Conservation (phyloP, 768 basidiomycete species). For the Pisolithus microcarpus region DNA sequence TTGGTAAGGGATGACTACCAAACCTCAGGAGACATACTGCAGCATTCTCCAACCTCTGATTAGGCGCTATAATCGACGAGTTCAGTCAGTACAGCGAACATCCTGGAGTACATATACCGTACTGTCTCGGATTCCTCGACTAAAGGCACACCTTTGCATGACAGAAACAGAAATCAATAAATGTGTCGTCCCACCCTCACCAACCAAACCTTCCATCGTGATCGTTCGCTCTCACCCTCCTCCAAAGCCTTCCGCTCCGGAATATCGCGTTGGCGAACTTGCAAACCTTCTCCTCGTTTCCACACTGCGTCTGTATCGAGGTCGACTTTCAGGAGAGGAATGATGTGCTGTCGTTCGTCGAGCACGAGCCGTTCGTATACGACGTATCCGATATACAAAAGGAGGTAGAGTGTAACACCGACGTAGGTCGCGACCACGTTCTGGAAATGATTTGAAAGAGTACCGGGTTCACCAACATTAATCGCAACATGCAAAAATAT, state of each 20-base stretch:
- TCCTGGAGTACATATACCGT: no score
- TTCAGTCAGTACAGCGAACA: no score
- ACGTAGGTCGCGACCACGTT: conserved; percentile 53
- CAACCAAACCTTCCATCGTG: not conserved
- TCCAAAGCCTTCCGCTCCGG: conserved; percentile 3
- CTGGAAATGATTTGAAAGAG: conserved; percentile 16
- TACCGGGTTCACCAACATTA: not conserved
- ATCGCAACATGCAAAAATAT: not conserved
- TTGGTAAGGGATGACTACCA: no score
- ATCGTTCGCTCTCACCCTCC: not conserved
- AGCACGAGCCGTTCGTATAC: conserved; percentile 32
- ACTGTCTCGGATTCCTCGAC: no score
- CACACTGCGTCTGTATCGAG: conserved; percentile 51
- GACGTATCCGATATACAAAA: conserved; percentile 40
- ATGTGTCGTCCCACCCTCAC: not conserved
- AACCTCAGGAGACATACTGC: no score
- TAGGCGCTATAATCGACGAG: no score
- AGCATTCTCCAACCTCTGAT: no score
- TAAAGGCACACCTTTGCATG: no score
- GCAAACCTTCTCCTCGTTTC: conserved; percentile 37
- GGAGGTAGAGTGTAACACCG: conserved; percentile 40
- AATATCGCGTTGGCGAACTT: conserved; percentile 29
- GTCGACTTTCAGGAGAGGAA: conserved; percentile 40
- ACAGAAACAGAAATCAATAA: not conserved
- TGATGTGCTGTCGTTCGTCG: conserved; percentile 28